These are phyloP conservation scores for Blumeria graminis DNA, from an alignment of 2,329 filamentous ascomycete genomes.

Conservation along the genomic window DNA sequence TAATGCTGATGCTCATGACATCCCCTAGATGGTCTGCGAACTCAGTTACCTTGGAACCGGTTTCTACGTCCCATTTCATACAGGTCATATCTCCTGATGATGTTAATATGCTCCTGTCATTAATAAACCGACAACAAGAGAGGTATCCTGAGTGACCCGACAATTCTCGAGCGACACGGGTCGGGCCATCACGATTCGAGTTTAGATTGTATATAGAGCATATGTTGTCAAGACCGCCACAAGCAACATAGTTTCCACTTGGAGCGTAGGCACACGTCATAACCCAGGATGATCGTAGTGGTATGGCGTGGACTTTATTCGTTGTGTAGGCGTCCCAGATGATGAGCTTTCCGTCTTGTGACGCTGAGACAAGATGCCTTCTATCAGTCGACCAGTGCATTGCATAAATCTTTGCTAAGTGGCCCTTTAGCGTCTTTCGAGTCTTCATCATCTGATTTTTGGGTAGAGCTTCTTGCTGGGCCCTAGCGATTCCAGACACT, in stretches of 20 bases:
- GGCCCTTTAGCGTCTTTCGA: constrained; percentile 87
- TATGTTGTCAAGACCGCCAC: constrained; percentile 96
- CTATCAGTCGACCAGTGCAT: constrained; percentile 99
- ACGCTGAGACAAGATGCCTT: constrained; percentile 88
- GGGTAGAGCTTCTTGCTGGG: constrained; percentile 70
- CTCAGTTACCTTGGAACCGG: constrained; percentile 87
- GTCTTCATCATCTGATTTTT: constrained; percentile 89
- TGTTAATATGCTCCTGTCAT: constrained; percentile 89
- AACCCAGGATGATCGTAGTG: constrained; percentile 92
- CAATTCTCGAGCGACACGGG: constrained; percentile 80
- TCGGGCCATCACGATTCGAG: constrained; percentile 81
- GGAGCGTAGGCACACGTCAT: constrained; percentile 99
- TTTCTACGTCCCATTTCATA: constrained; percentile 99
- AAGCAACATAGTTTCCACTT: constrained; percentile 94
- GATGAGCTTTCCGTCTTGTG: constrained; percentile 96
- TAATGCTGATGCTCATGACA: constrained; percentile 99
- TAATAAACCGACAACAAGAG: constrained; percentile 96
- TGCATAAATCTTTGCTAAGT: constrained; percentile 97
- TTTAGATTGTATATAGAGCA: constrained; percentile 99
- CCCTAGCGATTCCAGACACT: constrained; percentile 84
- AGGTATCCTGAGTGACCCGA: constrained; percentile 95
- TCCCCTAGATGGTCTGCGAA: constrained; percentile 96
- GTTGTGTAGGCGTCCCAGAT: constrained; percentile 99
- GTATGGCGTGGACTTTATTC: constrained; percentile 98
- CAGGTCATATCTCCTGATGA: constrained; percentile 99